Base-by-base conservation (phyloP, 805 yeast genomes). In the Candida germanica region DNA sequence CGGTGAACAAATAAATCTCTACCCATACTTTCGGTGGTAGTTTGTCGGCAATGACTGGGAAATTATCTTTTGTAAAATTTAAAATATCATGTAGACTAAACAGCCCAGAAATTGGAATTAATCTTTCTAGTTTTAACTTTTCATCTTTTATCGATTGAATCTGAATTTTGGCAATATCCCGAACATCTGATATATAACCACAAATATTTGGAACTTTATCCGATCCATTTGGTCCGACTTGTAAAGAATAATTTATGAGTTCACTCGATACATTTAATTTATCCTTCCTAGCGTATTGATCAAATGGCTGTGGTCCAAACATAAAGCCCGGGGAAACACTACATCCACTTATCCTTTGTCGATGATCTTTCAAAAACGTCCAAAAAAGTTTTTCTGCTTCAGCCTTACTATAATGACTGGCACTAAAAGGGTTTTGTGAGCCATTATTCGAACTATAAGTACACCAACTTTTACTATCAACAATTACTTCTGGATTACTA, bases 91-190 rank as follows among this genome's bases (percentile, higher is more conserved):
- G 60, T 29, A 43, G 25, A 16, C 44, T 43, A 38, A 56, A 54
- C 12, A 39, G 41, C 3, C 44, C 50, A 2, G 48, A 42, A 11
- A 32, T 35, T 40, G 42, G 31, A 7, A 44, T 31, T 12, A 66
- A 43, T 49, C 74, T 58, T 31, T 66, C 44, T 9, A 58, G 38
- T 21, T 16, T 13, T 15, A 38, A 30, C 3, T 35, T 33, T 5
- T 40, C 35, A 17, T 47, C 38, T 24, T 45, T 47, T 23, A 48
- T 50, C 7, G 46, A 28, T 9, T 22, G 19, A 5, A 51, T 16
- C 29, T 53, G 58, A 12, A 54, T 51, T 20, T 35, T 38, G 6
- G 59, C 57, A 22, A 53, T 47, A 33, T 54, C 59, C 28, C 59
- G 44, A 13, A 51, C 54, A 41, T 51, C 55, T 16, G 46, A 39